A percentile compares a stretch with the other conserved stretches of the same genome.
phyloP scores from a whole-genome alignment of 352 stramenopile genomes.

The Porosira glacialis region DNA sequence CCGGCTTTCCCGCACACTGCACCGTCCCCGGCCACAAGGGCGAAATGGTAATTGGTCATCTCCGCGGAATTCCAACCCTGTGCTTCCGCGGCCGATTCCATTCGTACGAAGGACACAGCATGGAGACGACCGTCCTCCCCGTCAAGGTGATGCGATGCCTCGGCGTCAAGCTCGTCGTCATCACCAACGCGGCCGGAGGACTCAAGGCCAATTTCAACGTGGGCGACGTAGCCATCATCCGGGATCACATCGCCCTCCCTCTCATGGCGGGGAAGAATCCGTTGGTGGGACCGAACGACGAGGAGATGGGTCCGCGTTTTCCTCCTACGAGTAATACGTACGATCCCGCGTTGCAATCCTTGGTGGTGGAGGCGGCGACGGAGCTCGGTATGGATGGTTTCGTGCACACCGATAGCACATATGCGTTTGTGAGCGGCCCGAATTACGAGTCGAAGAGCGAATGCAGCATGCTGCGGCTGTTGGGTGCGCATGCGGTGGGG shows the following conservation, averaged over 20 bases:
- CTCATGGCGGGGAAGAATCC: slow-evolving; percentile 89
- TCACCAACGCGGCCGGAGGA: slow-evolving; percentile 95
- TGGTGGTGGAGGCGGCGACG: slow-evolving; percentile 83
- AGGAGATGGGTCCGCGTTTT: slow-evolving; percentile 91
- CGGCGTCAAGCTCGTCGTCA: slow-evolving; percentile 90
- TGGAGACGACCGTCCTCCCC: slow-evolving; percentile 90
- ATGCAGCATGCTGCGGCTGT: slow-evolving; percentile 87
- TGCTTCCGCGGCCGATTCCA: slow-evolving; percentile 96
- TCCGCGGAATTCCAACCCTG: slow-evolving; percentile 63
- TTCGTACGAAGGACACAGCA: slow-evolving; percentile 94
- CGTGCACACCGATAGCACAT: slow-evolving; percentile 85
- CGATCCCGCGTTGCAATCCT: slow-evolving; percentile 84
- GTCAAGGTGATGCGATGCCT: slow-evolving; percentile 93
- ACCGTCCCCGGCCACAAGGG: slow-evolving; percentile 91
- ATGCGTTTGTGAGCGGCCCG: slow-evolving; percentile 94
- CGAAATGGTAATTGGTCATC: slow-evolving; percentile 85
- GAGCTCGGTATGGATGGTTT: slow-evolving; percentile 83
- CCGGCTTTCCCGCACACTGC: slow-evolving; percentile 86
- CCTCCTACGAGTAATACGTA: slow-evolving; percentile 93
- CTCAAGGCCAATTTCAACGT: slow-evolving; percentile 91
- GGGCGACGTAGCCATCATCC: slow-evolving; percentile 95
- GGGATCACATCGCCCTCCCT: slow-evolving; percentile 94
- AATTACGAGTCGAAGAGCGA: slow-evolving; percentile 95
- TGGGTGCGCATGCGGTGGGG: slow-evolving; percentile 90
- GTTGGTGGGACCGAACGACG: slow-evolving; percentile 92